Conservation (phyloP, 345 rosid species). For the Bruguiera sexangula region DNA sequence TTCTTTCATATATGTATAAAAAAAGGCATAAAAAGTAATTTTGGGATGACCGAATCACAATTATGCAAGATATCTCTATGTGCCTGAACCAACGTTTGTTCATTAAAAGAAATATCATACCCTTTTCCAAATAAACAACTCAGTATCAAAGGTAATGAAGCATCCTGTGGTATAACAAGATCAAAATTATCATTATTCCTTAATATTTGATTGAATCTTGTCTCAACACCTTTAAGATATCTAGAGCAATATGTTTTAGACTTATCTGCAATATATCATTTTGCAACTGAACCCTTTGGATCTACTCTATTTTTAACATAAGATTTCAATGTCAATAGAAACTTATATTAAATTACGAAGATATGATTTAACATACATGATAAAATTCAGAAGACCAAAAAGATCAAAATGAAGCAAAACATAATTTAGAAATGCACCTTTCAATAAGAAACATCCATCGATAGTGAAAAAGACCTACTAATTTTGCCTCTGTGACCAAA, state of each 20-base stretch:
- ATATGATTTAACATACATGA: too few relatives aligned
- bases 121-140: not conserved
- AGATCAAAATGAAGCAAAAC: too few relatives aligned
- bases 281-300: not conserved
- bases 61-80: not conserved
- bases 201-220: not conserved
- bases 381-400: too few relatives aligned
- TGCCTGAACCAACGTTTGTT: not conserved
- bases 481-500: slow-evolving; percentile 1
- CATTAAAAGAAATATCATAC: not conserved
- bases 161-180: not conserved
- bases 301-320: not conserved
- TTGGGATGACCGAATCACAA: not conserved
- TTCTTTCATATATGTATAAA: not conserved
- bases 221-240: not conserved
- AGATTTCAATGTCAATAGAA: not conserved
- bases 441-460: slow-evolving; percentile 9
- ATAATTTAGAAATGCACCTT: not conserved
- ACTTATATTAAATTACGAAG: not conserved
- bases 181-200: not conserved
- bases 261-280: slow-evolving; percentile 1
- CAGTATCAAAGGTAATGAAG: not conserved
- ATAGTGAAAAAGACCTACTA: not conserved
- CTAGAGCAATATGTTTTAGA: slow-evolving; percentile 10
- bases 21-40: too few relatives aligned